These are phyloP conservation scores for Arachis stenosperma DNA, from an alignment of 306 rosid species.

Conservation along the genomic window DNA sequence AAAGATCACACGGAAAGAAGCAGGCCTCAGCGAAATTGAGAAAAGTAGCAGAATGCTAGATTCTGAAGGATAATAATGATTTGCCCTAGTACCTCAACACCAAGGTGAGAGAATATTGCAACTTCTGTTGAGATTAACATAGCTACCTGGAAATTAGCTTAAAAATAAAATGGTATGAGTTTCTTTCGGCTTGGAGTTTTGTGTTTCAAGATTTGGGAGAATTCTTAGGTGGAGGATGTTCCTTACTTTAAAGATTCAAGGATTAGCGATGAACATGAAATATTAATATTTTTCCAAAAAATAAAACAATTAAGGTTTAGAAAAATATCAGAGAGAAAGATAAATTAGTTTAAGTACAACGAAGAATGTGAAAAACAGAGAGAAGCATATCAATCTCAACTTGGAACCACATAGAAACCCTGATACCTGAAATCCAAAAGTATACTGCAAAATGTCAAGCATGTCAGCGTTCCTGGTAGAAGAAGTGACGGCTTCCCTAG, in stretches of 20 bases:
- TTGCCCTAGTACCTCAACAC: too few relatives aligned
- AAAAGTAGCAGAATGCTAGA: too few relatives aligned
- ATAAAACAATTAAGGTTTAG: conserved; percentile 18
- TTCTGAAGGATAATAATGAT: too few relatives aligned
- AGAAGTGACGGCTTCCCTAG: conserved; percentile 57
- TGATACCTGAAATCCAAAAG: conserved; percentile 83
- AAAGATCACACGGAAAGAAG: too few relatives aligned
- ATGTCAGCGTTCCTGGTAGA: conserved; percentile 68
- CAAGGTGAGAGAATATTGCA: too few relatives aligned
- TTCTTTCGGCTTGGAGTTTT: background rate
- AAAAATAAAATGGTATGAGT: background rate
- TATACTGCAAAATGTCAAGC: conserved; percentile 79
- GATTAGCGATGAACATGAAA: conserved; percentile 3
- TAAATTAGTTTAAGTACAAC: background rate
- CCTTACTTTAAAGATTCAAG: background rate
- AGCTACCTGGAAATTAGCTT: too few relatives aligned
- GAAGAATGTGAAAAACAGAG: conserved; percentile 1
- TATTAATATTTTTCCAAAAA: background rate
- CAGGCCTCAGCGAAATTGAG: too few relatives aligned
- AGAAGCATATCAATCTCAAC: conserved; percentile 26
- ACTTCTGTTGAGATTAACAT: too few relatives aligned
- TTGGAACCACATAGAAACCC: conserved; percentile 15
- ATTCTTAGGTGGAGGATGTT: background rate
- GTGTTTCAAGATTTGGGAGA: background rate
- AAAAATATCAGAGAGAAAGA: conserved; percentile 4